These are phyloP conservation scores for Euryodendron excelsum DNA, from an alignment of 148 eudicot genomes.

Conservation along the genomic window DNA sequence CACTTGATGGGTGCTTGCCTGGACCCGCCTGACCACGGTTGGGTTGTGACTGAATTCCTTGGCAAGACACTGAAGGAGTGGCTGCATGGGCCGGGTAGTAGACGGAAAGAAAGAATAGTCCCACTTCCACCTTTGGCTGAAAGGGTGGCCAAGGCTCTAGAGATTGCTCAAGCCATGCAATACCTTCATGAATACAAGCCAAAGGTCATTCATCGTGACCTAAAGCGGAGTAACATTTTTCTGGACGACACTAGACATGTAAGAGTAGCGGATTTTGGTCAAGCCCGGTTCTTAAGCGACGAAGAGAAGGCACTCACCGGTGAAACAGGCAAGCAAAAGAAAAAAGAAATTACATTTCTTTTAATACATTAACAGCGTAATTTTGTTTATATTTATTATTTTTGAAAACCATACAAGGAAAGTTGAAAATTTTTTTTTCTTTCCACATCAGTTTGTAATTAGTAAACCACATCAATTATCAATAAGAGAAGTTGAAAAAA, in stretches of 20 bases:
- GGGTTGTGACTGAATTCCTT: slow-evolving; percentile 44
- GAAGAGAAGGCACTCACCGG: slow-evolving; percentile 50
- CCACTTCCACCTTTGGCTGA: slow-evolving; percentile 33
- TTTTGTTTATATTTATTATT: no score
- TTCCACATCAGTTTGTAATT: no score
- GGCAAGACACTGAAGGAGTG: slow-evolving; percentile 34
- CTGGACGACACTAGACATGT: slow-evolving; percentile 40
- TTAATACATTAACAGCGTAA: no score
- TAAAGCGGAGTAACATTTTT: slow-evolving; percentile 47
- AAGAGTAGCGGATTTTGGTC: slow-evolving; percentile 50
- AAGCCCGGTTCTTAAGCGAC: slow-evolving; percentile 40
- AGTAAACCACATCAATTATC: no score
- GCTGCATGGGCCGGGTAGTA: slow-evolving; percentile 37
- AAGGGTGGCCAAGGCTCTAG: slow-evolving; percentile 36
- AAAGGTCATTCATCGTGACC: slow-evolving; percentile 39
- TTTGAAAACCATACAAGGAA: no score
- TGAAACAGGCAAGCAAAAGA: slow-evolving; percentile 50
- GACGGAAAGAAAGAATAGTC: slow-evolving; percentile 25
- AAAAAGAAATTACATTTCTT: no score
- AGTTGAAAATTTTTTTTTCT: no score
- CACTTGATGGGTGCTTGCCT: slow-evolving; percentile 46
- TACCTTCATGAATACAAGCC: slow-evolving; percentile 44
- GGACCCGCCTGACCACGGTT: slow-evolving; percentile 37
- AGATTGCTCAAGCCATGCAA: slow-evolving; percentile 52
- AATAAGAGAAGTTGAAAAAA: no score